Evolutionary conservation across 2,329 filamentous ascomycete genomes (phyloP).

Genomic region (Colletotrichum euphorbiae): DNA sequence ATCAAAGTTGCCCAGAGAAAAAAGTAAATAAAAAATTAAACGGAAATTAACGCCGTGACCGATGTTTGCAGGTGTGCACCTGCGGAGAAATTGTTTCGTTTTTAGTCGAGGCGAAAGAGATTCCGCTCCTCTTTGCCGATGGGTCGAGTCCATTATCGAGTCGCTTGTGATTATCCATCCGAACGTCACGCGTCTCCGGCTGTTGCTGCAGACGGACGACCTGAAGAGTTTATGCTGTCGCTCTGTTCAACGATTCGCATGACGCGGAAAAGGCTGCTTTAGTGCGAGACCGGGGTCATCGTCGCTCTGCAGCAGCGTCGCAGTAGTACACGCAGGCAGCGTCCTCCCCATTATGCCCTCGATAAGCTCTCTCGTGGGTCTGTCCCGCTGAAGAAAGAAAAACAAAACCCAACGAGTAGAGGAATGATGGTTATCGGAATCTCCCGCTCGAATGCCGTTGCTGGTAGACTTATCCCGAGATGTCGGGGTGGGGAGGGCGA

Average conservation of each 20-base stretch:
- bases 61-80: background rate
- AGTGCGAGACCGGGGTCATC: constrained; percentile 21
- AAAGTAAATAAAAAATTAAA: background rate
- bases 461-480: constrained; percentile 5
- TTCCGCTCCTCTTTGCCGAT: background rate
- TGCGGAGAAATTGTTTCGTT: background rate
- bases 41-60: background rate
- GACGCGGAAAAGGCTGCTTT: constrained; percentile 25
- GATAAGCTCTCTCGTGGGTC: background rate
- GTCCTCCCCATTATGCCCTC: background rate
- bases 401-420: too few relatives aligned
- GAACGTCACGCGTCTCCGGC: background rate
- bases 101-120: background rate
- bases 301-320: constrained; percentile 12
- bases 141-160: background rate
- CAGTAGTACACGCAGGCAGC: background rate
- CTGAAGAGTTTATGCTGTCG: background rate
- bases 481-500: background rate
- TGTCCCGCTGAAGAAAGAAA: background rate
- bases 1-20: background rate
- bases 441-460: background rate
- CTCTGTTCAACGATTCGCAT: background rate
- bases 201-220: background rate
- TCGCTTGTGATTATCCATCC: background rate
- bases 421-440: background rate